phyloP scores from a whole-genome alignment of 805 yeast species.

The Cyberlindnera sargentensis region DNA sequence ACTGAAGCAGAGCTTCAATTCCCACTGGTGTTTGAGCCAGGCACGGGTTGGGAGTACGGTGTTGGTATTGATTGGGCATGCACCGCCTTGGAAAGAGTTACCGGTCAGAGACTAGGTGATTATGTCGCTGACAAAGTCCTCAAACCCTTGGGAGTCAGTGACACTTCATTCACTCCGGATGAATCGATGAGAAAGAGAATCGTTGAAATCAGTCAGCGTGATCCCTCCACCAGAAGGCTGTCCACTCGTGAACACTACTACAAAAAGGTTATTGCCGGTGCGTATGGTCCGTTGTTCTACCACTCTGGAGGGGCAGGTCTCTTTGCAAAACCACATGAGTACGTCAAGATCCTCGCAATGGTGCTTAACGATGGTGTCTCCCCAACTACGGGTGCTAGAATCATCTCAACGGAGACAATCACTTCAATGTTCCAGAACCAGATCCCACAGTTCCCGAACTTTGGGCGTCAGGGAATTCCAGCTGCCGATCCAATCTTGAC shows the following conservation, averaged over 20 bases:
- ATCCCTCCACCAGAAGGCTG: constrained; percentile 11
- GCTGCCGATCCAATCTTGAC: constrained; percentile 10
- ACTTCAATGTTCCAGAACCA: constrained; percentile 27
- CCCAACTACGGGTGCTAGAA: constrained; percentile 26
- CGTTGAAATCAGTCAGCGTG: constrained; percentile 20
- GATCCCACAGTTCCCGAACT: constrained; percentile 24
- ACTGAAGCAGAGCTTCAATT: constrained; percentile 11
- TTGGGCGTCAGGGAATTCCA: constrained; percentile 14
- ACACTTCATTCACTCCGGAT: constrained; percentile 22
- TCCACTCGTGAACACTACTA: constrained; percentile 9
- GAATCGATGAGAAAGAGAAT: constrained; percentile 13
- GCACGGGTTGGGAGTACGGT: constrained; percentile 31
- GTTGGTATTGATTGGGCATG: constrained; percentile 33
- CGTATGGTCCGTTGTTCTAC: constrained; percentile 5
- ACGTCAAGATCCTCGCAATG: constrained; percentile 30
- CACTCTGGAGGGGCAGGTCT: constrained; percentile 40
- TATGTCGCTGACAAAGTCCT: constrained; percentile 25
- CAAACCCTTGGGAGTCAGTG: constrained; percentile 25
- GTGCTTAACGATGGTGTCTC: constrained; percentile 37
- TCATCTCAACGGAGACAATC: constrained; percentile 28
- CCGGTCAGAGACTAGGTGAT: constrained; percentile 25
- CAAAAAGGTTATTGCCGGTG: constrained; percentile 1
- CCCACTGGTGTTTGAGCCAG: constrained; percentile 31
- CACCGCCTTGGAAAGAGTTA: constrained; percentile 23
- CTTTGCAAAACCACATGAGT: constrained; percentile 34